A percentile compares a stretch with the other conserved stretches of the same genome.
Conservation (phyloP, 495 filamentous ascomycete genomes). For the Xylaria nigripes region DNA sequence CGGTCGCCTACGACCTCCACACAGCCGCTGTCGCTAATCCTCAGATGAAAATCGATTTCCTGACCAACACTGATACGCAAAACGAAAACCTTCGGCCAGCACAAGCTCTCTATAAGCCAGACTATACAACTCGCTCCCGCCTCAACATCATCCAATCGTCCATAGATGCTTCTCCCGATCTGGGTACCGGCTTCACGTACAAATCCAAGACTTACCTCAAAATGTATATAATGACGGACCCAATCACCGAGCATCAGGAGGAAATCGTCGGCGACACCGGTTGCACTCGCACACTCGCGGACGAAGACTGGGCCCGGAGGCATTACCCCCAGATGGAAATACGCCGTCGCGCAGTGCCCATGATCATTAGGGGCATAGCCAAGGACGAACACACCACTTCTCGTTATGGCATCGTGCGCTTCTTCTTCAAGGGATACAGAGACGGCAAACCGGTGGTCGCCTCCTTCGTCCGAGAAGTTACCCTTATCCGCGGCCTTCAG, state of each 20-base stretch:
- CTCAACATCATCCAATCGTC: not conserved
- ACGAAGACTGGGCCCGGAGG: not conserved
- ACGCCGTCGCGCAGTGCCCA: not conserved
- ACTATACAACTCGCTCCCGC: not conserved
- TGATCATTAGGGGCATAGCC: not conserved
- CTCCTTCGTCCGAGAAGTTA: not conserved
- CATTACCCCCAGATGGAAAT: not conserved
- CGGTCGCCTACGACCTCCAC: not conserved
- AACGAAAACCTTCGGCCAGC: not conserved
- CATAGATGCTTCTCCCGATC: not conserved
- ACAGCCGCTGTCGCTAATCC: not conserved
- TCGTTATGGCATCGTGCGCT: not conserved
- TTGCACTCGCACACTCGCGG: not conserved
- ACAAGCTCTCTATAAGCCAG: not conserved
- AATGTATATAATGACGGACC: not conserved
- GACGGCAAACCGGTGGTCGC: not conserved
- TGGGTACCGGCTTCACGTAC: not conserved
- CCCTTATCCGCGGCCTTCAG: not conserved
- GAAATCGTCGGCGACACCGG: not conserved
- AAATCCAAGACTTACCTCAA: not conserved
- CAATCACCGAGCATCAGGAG: not conserved
- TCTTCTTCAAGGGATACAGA: not conserved
- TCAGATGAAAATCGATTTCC: not conserved
- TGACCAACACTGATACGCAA: not conserved
- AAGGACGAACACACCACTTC: not conserved